Conservation (phyloP, 2,329 filamentous ascomycete genomes). For the Trichoderma simmonsii region DNA sequence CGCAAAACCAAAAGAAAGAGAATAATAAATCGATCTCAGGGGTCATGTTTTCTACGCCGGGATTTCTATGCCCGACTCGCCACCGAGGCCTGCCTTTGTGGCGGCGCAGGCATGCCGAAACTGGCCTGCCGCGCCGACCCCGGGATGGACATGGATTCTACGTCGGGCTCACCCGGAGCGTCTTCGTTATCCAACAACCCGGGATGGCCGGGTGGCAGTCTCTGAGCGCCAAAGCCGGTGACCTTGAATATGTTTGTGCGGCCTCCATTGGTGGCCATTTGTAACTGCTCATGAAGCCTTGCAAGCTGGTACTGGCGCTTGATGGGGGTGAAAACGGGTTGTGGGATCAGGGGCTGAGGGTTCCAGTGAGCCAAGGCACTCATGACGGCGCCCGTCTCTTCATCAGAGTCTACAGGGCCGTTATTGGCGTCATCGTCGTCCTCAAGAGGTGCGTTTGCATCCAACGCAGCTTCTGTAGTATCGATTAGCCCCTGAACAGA, state of each 20-base stretch:
- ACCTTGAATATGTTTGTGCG: slow-evolving; percentile 64
- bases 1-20: not conserved
- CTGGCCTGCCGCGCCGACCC: slow-evolving; percentile 43
- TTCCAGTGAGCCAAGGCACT: slow-evolving; percentile 70
- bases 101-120: slow-evolving; percentile 42
- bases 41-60: not conserved
- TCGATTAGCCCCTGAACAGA: not conserved
- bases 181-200: slow-evolving; percentile 50
- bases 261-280: slow-evolving; percentile 63
- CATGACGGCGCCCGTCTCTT: slow-evolving; percentile 91
- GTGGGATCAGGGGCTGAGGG: slow-evolving; percentile 72
- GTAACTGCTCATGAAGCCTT: slow-evolving; percentile 62
- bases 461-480: slow-evolving; percentile 77
- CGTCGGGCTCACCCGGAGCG: slow-evolving; percentile 56
- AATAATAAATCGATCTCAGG: not conserved
- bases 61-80: slow-evolving; percentile 43
- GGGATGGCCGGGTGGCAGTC: slow-evolving; percentile 48
- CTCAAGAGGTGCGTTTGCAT: slow-evolving; percentile 86
- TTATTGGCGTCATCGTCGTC: slow-evolving; percentile 79
- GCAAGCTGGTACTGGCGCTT: slow-evolving; percentile 61
- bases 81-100: slow-evolving; percentile 46
- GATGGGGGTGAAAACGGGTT: slow-evolving; percentile 59
- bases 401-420: slow-evolving; percentile 86
- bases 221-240: slow-evolving; percentile 54
- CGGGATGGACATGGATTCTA: slow-evolving; percentile 38